Percentiles rank a stretch among this genome's conserved stretches.
Evolutionary conservation across 176 grass and related monocot species (phyloP).

Genomic region (Oryza meridionalis): DNA sequence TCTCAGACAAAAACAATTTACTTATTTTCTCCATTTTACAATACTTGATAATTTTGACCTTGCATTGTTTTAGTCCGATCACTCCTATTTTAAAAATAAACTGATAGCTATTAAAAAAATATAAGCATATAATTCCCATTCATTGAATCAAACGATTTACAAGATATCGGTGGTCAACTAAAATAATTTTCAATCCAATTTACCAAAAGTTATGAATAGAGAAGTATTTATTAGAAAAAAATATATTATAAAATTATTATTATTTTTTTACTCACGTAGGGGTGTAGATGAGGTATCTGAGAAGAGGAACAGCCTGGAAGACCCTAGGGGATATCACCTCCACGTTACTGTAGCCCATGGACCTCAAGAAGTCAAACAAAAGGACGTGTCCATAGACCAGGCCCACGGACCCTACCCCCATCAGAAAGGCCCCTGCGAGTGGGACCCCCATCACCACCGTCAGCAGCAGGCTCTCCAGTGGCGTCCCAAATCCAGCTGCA

Average conservation of each 20-base stretch:
- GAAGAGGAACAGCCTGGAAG: slow-evolving; percentile 51
- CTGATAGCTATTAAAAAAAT: too few relatives aligned
- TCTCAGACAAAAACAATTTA: too few relatives aligned
- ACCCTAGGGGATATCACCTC: slow-evolving; percentile 64
- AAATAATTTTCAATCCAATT: too few relatives aligned
- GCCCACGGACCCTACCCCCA: slow-evolving; percentile 65
- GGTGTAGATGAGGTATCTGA: slow-evolving; percentile 86
- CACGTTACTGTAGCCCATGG: slow-evolving; percentile 95
- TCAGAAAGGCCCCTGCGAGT: slow-evolving; percentile 61
- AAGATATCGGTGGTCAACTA: too few relatives aligned
- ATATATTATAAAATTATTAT: neutral
- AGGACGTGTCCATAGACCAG: slow-evolving; percentile 70
- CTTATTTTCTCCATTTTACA: too few relatives aligned
- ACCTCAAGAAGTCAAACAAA: slow-evolving; percentile 66
- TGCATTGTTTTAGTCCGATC: too few relatives aligned
- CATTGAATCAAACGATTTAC: too few relatives aligned
- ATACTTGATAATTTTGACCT: too few relatives aligned
- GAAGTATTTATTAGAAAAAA: too few relatives aligned
- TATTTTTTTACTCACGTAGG: slow-evolving; percentile 57
- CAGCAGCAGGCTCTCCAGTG: slow-evolving; percentile 66
- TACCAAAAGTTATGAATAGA: too few relatives aligned
- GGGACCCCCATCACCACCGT: slow-evolving; percentile 62
- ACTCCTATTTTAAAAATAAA: too few relatives aligned
- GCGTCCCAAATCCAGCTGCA: slow-evolving; percentile 76
- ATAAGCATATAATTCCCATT: too few relatives aligned